Conservation (phyloP, 192 early-diverging fungal genomes). For the Entomortierella lignicola region DNA sequence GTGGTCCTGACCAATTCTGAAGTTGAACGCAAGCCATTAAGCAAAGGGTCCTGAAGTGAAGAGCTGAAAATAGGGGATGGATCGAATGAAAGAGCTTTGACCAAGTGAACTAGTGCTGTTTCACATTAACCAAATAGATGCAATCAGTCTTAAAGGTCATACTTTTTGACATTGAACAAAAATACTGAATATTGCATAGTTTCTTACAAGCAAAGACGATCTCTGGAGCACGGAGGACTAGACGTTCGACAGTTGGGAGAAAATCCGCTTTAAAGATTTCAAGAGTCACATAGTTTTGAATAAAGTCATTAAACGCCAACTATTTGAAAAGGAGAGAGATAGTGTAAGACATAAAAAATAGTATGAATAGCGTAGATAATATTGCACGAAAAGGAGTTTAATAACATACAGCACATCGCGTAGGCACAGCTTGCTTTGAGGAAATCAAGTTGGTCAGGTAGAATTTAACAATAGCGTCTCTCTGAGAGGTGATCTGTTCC, state of each 20-base stretch:
- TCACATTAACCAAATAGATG: background rate
- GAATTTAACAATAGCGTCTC: constrained; percentile 66
- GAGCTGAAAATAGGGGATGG: constrained; percentile 66
- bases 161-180: background rate
- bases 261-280: constrained; percentile 68
- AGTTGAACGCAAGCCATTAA: constrained; percentile 75
- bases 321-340: constrained; percentile 33
- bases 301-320: constrained; percentile 69
- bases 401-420: constrained; percentile 50
- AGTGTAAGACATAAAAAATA: background rate
- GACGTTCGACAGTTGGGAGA: constrained; percentile 72
- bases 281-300: constrained; percentile 64
- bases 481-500: constrained; percentile 51
- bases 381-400: no score
- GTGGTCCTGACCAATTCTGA: constrained; percentile 67
- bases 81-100: constrained; percentile 70
- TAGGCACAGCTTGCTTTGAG: constrained; percentile 63
- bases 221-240: constrained; percentile 90
- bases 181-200: background rate
- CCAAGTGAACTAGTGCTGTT: constrained; percentile 63
- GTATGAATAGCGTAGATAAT: no score
- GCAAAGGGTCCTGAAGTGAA: constrained; percentile 72
- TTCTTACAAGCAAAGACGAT: constrained; percentile 70
- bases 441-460: constrained; percentile 67
- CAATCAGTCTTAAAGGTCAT: background rate